Percentiles rank a stretch among this genome's conserved stretches.
Evolutionary conservation across 1,284 basidiomycete species (phyloP).

Genomic region (Puccinia brachypodii): DNA sequence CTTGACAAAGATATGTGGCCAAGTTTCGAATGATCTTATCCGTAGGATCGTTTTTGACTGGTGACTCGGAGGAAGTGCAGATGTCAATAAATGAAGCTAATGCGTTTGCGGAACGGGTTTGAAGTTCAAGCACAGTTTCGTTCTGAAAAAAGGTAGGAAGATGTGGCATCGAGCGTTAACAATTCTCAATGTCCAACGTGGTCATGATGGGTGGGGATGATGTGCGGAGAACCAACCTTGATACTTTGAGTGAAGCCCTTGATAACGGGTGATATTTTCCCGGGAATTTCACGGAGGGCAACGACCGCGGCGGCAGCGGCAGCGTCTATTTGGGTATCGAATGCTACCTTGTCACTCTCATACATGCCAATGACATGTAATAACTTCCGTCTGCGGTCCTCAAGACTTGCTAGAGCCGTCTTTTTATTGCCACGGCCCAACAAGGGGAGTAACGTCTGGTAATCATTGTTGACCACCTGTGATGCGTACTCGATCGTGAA

Average conservation of each 20-base stretch:
- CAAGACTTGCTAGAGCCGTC: slow-evolving; percentile 68
- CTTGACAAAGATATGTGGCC: slow-evolving; percentile 93
- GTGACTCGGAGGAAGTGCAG: slow-evolving; percentile 70
- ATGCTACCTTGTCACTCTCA: slow-evolving; percentile 75
- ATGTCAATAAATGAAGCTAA: slow-evolving; percentile 85
- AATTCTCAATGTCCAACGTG: background rate
- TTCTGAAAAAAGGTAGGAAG: slow-evolving; percentile 62
- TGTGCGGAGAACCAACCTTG: slow-evolving; percentile 65
- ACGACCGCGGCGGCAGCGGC: slow-evolving; percentile 88
- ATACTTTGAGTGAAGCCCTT: slow-evolving; percentile 97
- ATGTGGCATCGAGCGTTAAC: background rate
- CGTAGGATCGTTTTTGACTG: slow-evolving; percentile 63
- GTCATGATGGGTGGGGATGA: background rate
- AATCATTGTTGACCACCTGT: slow-evolving; percentile 59
- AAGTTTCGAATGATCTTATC: slow-evolving; percentile 98
- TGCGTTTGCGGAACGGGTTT: slow-evolving; percentile 81
- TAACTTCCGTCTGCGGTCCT: slow-evolving; percentile 74
- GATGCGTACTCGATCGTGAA: slow-evolving; percentile 66
- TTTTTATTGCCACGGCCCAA: slow-evolving; percentile 70
- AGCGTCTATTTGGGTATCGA: slow-evolving; percentile 84
- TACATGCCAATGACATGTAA: slow-evolving; percentile 78
- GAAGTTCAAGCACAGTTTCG: slow-evolving; percentile 84
- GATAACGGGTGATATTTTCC: slow-evolving; percentile 93
- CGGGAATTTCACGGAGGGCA: slow-evolving; percentile 75
- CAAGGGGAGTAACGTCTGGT: slow-evolving; percentile 80